Evolutionary conservation across 176 grass and related monocot species (phyloP), one percentile per base, ranked within the genome.

Genomic region (Zoysia japonica): DNA sequence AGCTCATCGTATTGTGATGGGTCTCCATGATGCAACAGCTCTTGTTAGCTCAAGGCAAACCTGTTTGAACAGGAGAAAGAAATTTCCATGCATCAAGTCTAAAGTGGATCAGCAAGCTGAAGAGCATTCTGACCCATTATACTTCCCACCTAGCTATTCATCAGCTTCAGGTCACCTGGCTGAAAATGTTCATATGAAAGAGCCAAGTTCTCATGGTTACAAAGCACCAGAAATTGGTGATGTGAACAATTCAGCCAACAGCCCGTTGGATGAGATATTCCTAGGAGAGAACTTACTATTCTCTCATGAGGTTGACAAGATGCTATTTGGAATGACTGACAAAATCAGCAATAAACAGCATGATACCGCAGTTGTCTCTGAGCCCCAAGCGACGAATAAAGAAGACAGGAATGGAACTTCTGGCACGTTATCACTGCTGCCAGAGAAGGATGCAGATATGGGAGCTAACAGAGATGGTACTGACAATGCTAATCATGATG

Each of bases 311-410:
- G 47, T 84, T 67, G 80, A 83, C 0, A 9, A 89, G 28, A 85
- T 82, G 83, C 68, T 89, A 55, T 52, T 82, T 68, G 83, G 59
- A 77, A 76, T 43, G 11, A 52, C 80, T 60, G 77, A 88, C 82
- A 74, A 57, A 64, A 55, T 53, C 52, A 72, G 64, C 46, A 85
- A 71, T 70, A 62, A 61, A 70, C 69, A 63, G 35, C 47, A 66
- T 50, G 49, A 37, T 74, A 37, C 47, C 78, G 52, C 46, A 68
- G 45, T 35, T 84, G 42, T 70, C 46, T 82, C 71, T 51, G 61
- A 89, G 39, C 66, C 55, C 69, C 85, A 81, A 50, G 63, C 1
- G 5, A 54, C 17, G 60, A 75, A 81, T 84, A 57, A 67, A 66
- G 43, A 81, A 77, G 71, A 35, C 38, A 36, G 39, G 3, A 44